A percentile compares a stretch with the other conserved stretches of the same genome.
These are phyloP conservation scores for Torulaspora microellipsoides DNA, from an alignment of 805 yeast species.

Conservation along the genomic window DNA sequence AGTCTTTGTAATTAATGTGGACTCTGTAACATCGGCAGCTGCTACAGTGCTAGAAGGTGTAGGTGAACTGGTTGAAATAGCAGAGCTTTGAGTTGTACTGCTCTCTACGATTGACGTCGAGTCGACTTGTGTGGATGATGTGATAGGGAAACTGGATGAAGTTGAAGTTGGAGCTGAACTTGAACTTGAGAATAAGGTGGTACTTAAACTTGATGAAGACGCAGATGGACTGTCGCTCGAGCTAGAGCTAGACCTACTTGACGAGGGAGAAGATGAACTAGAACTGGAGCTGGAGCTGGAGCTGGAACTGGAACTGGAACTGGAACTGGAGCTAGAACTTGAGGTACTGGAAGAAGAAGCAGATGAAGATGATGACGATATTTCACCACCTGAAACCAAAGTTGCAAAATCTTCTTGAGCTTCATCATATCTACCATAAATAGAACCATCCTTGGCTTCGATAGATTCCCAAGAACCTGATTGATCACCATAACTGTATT, in stretches of 20 bases:
- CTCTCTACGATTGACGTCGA: too few relatives aligned
- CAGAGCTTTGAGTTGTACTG: too few relatives aligned
- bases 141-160: conserved; percentile 2
- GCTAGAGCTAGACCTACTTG: conserved; percentile 7
- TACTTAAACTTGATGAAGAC: conserved; percentile 7
- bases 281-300: conserved; percentile 11
- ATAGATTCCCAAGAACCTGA: conserved; percentile 61
- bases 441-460: conserved; percentile 49
- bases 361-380: conserved; percentile 14
- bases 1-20: neutral
- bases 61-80: neutral
- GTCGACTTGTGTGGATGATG: too few relatives aligned
- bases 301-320: conserved; percentile 7
- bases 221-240: conserved; percentile 9
- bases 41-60: neutral
- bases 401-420: conserved; percentile 42
- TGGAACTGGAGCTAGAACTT: conserved; percentile 7
- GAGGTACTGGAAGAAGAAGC: conserved; percentile 13
- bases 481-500: conserved; percentile 51
- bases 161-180: conserved; percentile 12
- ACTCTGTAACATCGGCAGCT: neutral
- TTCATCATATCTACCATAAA: conserved; percentile 52
- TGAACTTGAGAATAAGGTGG: conserved; percentile 9
- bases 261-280: conserved; percentile 9
- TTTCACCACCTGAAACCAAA: conserved; percentile 24